Percentiles rank a stretch among this genome's conserved stretches.
Conservation (phyloP, 2,329 filamentous ascomycete genomes). For the Talaromyces atroroseus region DNA sequence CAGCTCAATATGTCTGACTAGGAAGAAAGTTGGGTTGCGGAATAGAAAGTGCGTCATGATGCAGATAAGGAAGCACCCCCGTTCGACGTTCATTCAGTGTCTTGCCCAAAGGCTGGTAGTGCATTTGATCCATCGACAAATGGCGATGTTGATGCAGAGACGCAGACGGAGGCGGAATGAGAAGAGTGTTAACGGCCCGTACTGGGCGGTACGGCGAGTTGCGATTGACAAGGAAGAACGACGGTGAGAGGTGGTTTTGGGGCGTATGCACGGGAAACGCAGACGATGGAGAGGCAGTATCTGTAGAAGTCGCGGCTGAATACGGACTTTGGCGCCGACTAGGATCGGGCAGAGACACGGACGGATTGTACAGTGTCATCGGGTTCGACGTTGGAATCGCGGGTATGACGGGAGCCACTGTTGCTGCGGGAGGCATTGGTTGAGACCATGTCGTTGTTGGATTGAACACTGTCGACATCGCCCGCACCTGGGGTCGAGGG, state of each 20-base stretch:
- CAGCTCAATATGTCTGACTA: slow-evolving; percentile 22
- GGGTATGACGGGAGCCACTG: slow-evolving; percentile 23
- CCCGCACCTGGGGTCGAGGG: slow-evolving; percentile 58
- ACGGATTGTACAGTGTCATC: slow-evolving; percentile 24
- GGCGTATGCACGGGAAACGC: slow-evolving; percentile 56
- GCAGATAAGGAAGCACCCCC: slow-evolving; percentile 60
- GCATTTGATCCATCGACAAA: slow-evolving; percentile 66
- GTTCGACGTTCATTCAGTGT: slow-evolving; percentile 59
- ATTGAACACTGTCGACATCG: slow-evolving; percentile 72
- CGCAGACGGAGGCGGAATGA: slow-evolving; percentile 77
- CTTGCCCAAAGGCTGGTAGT: slow-evolving; percentile 72
- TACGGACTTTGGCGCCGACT: slow-evolving; percentile 48
- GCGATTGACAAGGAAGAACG: slow-evolving; percentile 78
- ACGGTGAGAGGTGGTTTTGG: slow-evolving; percentile 74
- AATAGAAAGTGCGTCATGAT: slow-evolving; percentile 37
- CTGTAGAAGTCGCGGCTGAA: slow-evolving; percentile 43
- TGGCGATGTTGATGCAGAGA: slow-evolving; percentile 70
- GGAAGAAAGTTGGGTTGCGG: slow-evolving; percentile 24
- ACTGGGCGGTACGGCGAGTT: slow-evolving; percentile 91
- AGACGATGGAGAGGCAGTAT: slow-evolving; percentile 61
- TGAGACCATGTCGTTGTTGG: slow-evolving; percentile 49
- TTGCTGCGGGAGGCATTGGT: slow-evolving; percentile 31
- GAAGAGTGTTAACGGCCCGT: slow-evolving; percentile 80
- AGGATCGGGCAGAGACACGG: slow-evolving; percentile 29
- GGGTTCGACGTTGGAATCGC: slow-evolving; percentile 16